These are phyloP conservation scores for Diplotaxis tenuifolia DNA, from an alignment of 345 rosid species.

Conservation along the genomic window DNA sequence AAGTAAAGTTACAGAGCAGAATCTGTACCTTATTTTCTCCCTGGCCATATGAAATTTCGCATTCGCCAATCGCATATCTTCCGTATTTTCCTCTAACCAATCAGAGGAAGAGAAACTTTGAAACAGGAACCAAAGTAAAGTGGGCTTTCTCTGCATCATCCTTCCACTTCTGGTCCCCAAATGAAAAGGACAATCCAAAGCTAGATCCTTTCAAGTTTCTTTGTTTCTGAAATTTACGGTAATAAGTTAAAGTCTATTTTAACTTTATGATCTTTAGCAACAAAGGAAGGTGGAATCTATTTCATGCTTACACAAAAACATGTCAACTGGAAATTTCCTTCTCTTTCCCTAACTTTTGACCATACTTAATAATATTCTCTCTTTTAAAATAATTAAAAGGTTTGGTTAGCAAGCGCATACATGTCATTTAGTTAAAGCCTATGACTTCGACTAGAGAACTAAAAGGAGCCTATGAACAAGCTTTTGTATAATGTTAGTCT, in stretches of 20 bases:
- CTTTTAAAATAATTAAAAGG: background rate
- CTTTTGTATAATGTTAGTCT: conserved; percentile 15
- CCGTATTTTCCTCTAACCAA: conserved; percentile 27
- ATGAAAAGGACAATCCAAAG: conserved; percentile 28
- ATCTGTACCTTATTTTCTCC: conserved; percentile 30
- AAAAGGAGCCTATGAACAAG: conserved; percentile 20
- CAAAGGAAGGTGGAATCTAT: conserved; percentile 40
- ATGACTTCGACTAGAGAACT: conserved; percentile 22
- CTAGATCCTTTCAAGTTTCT: conserved; percentile 29
- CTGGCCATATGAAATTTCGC: conserved; percentile 24
- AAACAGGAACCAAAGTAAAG: conserved; percentile 28
- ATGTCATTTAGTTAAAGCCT: conserved; percentile 28
- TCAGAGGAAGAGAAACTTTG: conserved; percentile 29
- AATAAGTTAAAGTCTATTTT: conserved; percentile 20
- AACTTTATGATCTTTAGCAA: conserved; percentile 34
- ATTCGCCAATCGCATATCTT: conserved; percentile 21
- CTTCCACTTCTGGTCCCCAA: conserved; percentile 39
- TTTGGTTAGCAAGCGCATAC: conserved; percentile 28
- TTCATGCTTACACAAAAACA: conserved; percentile 29
- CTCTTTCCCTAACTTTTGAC: conserved; percentile 34
- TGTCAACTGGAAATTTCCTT: conserved; percentile 28
- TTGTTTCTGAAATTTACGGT: background rate
- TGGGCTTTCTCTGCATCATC: conserved; percentile 32
- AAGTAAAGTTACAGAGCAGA: conserved; percentile 27
- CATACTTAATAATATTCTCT: conserved; percentile 29